Conservation (phyloP, 1,284 basidiomycete genomes). For the Cystobasidium slooffiae region DNA sequence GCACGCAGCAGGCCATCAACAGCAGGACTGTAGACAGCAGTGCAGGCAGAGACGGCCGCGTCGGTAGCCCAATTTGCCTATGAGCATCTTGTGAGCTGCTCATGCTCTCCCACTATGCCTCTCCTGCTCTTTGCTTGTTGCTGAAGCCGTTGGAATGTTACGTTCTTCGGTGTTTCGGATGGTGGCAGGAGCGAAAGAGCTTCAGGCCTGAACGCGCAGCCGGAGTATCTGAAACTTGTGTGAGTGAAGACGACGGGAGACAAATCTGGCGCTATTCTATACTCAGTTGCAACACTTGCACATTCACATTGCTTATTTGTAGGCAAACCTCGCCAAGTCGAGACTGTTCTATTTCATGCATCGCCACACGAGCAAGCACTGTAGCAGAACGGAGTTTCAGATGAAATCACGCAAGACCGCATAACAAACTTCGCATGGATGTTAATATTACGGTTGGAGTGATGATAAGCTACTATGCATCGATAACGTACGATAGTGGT, state of each 20-base stretch:
- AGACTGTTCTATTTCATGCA: too few relatives aligned
- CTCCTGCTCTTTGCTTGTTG: neutral
- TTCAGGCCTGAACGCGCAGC: neutral
- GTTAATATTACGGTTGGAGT: too few relatives aligned
- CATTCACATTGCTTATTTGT: neutral
- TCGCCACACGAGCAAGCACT: too few relatives aligned
- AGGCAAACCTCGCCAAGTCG: neutral
- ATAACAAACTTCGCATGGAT: too few relatives aligned
- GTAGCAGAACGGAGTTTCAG: too few relatives aligned
- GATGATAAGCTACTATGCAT: too few relatives aligned
- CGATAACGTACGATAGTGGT: too few relatives aligned
- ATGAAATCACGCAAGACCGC: too few relatives aligned
- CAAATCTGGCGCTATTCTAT: neutral
- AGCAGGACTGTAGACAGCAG: conserved; percentile 30
- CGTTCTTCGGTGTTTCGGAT: neutral
- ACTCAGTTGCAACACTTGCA: neutral
- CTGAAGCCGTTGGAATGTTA: neutral
- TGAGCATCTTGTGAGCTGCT: neutral
- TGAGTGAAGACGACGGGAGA: neutral
- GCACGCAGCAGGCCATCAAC: conserved; percentile 29
- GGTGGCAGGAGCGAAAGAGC: neutral
- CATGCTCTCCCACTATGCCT: neutral
- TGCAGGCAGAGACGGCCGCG: conserved; percentile 18
- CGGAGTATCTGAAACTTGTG: neutral
- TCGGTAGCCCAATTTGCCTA: neutral